Evolutionary conservation across 164 flowering plant genomes (phyloP).

Genomic region (Tinospora cordifolia): DNA sequence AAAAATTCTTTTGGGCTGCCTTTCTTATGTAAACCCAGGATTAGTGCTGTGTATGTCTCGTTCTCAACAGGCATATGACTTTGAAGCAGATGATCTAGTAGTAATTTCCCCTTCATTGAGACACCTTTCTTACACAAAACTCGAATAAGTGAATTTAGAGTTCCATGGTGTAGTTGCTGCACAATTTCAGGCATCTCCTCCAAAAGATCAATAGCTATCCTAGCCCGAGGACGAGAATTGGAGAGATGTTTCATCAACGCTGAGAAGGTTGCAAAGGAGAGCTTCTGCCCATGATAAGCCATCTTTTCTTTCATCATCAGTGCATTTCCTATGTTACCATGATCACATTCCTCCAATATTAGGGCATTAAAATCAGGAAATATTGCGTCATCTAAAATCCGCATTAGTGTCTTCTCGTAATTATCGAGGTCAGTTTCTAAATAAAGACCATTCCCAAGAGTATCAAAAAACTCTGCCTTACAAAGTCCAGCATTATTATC

Average conservation of each 20-base stretch:
- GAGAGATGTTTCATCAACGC: constrained; percentile 34
- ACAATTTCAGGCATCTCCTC: constrained; percentile 36
- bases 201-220: constrained; percentile 27
- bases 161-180: constrained; percentile 42
- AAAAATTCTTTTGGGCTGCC: constrained; percentile 28
- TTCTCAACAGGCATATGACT: constrained; percentile 29
- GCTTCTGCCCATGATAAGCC: constrained; percentile 56
- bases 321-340: too few relatives aligned
- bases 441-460: constrained; percentile 88
- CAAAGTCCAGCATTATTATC: constrained; percentile 48
- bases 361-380: constrained; percentile 49
- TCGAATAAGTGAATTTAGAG: constrained; percentile 54
- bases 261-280: constrained; percentile 42
- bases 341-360: constrained; percentile 32
- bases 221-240: constrained; percentile 27
- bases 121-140: constrained; percentile 38
- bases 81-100: constrained; percentile 43
- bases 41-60: constrained; percentile 38
- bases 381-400: constrained; percentile 49
- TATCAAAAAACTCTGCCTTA: constrained; percentile 65
- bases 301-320: too few relatives aligned
- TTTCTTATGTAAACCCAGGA: constrained; percentile 40
- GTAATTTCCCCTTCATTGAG: constrained; percentile 20
- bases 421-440: constrained; percentile 60
- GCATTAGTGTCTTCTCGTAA: constrained; percentile 41